These are phyloP conservation scores for Viola pubescens DNA, from an alignment of 441 rosid species.

Conservation along the genomic window DNA sequence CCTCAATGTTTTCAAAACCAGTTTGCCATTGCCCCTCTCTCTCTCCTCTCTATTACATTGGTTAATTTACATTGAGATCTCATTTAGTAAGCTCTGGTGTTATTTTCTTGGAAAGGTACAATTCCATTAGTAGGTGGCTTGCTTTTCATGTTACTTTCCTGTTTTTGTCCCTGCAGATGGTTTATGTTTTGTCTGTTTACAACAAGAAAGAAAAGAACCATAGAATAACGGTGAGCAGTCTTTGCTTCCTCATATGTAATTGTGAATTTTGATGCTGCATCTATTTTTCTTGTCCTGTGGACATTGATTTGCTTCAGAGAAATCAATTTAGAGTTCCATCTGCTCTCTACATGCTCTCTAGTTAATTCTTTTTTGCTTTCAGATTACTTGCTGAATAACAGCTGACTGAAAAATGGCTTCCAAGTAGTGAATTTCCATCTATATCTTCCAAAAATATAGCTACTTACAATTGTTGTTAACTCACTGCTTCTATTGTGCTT, in stretches of 20 bases:
- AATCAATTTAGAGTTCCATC: neutral
- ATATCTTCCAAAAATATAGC: no score
- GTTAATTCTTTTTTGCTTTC: no score
- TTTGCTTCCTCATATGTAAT: slow-evolving; percentile 18
- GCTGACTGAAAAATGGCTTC: no score
- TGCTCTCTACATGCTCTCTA: neutral
- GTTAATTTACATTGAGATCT: neutral
- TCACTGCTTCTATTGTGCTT: neutral
- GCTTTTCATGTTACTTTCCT: slow-evolving; percentile 1
- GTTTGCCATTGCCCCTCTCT: neutral
- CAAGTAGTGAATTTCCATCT: no score
- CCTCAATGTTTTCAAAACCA: neutral
- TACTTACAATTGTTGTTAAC: neutral
- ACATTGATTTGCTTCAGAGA: no score
- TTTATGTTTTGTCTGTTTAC: slow-evolving; percentile 84
- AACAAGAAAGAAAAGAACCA: slow-evolving; percentile 92
- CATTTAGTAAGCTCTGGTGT: neutral
- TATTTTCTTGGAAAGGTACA: neutral
- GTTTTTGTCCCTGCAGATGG: slow-evolving; percentile 60
- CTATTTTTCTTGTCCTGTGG: neutral
- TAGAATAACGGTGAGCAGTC: slow-evolving; percentile 63
- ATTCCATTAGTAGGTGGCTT: neutral
- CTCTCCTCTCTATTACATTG: neutral
- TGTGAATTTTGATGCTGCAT: slow-evolving; percentile 5
- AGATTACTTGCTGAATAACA: no score